Conservation (phyloP, 2,329 filamentous ascomycete genomes). For the Sporothrix inflata region DNA sequence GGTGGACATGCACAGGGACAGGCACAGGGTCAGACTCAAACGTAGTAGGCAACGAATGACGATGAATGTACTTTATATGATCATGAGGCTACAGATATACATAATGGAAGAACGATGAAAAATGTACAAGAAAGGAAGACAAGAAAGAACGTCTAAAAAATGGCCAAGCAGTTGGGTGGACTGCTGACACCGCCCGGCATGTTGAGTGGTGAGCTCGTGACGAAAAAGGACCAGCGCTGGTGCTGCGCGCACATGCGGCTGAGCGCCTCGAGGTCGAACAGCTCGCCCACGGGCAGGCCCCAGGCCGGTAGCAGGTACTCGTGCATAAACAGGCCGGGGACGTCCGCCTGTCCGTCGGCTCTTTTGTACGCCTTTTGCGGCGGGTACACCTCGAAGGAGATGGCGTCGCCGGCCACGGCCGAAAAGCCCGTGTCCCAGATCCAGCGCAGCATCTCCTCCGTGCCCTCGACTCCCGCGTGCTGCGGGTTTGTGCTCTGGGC, state of each 20-base stretch:
- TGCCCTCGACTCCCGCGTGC: conserved; percentile 47
- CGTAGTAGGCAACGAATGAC: not conserved
- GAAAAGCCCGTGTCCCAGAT: conserved; percentile 52
- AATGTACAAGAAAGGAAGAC: not conserved
- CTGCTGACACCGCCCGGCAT: conserved; percentile 31
- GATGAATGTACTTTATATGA: not conserved
- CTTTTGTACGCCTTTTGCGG: conserved; percentile 41
- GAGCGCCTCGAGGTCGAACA: conserved; percentile 31
- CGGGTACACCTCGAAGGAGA: conserved; percentile 43
- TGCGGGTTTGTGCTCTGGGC: conserved; percentile 35
- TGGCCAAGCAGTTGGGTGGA: conserved; percentile 33
- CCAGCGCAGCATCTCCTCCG: conserved; percentile 47
- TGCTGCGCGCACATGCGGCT: conserved; percentile 45
- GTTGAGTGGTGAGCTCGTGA: conserved; percentile 43
- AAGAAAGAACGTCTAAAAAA: conserved; percentile 9
- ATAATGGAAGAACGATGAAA: not conserved
- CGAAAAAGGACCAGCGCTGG: conserved; percentile 54
- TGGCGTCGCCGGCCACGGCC: conserved; percentile 48
- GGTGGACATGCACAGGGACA: not conserved
- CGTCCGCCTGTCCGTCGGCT: conserved; percentile 18
- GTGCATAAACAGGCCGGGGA: conserved; percentile 34
- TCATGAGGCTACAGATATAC: not conserved
- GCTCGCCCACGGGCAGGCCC: conserved; percentile 31
- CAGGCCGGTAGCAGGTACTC: conserved; percentile 31
- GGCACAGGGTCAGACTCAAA: not conserved